Percentiles rank a stretch among this genome's conserved stretches.
Conservation (phyloP, 305 asterid species). For the Fraxinus nigra region DNA sequence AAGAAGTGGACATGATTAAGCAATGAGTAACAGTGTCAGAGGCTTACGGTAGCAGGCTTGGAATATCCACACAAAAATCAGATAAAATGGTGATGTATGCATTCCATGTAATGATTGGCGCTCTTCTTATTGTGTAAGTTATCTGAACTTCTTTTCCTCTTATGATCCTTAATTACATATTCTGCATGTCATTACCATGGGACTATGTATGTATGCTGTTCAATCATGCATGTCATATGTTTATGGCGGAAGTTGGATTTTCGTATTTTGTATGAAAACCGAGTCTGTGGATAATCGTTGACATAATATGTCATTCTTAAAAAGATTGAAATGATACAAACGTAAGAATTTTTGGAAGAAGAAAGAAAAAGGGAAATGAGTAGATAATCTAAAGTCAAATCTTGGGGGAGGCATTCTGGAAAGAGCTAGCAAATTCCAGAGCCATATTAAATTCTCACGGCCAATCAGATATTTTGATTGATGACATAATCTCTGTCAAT, state of each 20-base stretch:
- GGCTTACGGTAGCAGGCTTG: conserved; percentile 39
- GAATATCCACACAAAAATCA: conserved; percentile 17
- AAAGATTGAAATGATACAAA: conserved; percentile 13
- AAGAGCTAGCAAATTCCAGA: conserved; percentile 26
- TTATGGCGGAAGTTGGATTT: neutral
- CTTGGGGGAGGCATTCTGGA: conserved; percentile 13
- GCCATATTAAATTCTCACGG: conserved; percentile 1
- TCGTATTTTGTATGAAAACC: neutral
- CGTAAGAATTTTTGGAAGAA: conserved; percentile 17
- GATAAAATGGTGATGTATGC: conserved; percentile 39
- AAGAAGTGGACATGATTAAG: conserved; percentile 17
- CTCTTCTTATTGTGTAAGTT: conserved; percentile 24
- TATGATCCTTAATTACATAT: conserved; percentile 14
- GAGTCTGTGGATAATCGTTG: neutral
- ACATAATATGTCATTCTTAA: neutral
- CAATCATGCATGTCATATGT: conserved; percentile 18
- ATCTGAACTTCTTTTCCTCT: conserved; percentile 2
- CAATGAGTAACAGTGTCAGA: conserved; percentile 27
- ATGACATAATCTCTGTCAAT: conserved; percentile 49
- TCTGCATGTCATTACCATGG: conserved; percentile 21
- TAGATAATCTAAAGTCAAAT: conserved; percentile 31
- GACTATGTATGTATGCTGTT: conserved; percentile 15
- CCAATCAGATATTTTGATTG: conserved; percentile 27
- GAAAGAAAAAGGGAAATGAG: neutral
- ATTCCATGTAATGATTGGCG: conserved; percentile 39